phyloP scores from a whole-genome alignment of 2,329 filamentous ascomycete genomes.

The Bipolaris sorokiniana region DNA sequence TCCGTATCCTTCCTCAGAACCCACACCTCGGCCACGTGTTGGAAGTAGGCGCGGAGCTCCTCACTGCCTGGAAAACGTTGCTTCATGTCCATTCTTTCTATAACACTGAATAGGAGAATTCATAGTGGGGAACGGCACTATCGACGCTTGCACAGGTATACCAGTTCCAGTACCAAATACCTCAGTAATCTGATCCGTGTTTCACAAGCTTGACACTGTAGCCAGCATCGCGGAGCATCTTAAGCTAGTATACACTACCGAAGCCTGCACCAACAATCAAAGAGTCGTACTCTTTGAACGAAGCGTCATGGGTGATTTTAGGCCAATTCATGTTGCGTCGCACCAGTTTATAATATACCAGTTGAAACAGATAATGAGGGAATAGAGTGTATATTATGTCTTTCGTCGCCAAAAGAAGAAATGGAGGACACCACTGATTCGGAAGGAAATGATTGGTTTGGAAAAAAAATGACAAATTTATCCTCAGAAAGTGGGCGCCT shows the following conservation, averaged over 20 bases:
- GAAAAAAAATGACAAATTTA: no score
- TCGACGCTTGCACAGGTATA: slow-evolving; percentile 42
- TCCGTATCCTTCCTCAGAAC: slow-evolving; percentile 28
- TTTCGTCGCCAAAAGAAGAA: no score
- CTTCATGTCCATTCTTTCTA: slow-evolving; percentile 29
- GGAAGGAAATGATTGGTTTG: no score
- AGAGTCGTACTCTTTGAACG: slow-evolving; percentile 25
- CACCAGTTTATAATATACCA: no score
- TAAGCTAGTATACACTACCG: slow-evolving; percentile 36
- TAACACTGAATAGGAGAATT: slow-evolving; percentile 29
- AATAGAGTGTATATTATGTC: no score
- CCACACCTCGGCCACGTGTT: slow-evolving; percentile 26
- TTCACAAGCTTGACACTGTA: slow-evolving; percentile 34
- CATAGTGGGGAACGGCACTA: slow-evolving; percentile 26
- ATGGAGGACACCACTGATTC: no score
- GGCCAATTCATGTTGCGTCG: no score
- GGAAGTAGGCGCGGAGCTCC: slow-evolving; percentile 31
- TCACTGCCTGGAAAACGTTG: slow-evolving; percentile 28
- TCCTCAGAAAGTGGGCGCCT: no score
- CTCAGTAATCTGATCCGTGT: slow-evolving; percentile 24
- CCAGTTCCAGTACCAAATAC: slow-evolving; percentile 38
- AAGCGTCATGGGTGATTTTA: background rate
- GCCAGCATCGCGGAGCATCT: slow-evolving; percentile 31
- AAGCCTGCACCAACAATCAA: slow-evolving; percentile 40
- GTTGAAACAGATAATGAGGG: no score